These are phyloP conservation scores for Cicer bijugum DNA, from an alignment of 306 rosid species.

Conservation along the genomic window DNA sequence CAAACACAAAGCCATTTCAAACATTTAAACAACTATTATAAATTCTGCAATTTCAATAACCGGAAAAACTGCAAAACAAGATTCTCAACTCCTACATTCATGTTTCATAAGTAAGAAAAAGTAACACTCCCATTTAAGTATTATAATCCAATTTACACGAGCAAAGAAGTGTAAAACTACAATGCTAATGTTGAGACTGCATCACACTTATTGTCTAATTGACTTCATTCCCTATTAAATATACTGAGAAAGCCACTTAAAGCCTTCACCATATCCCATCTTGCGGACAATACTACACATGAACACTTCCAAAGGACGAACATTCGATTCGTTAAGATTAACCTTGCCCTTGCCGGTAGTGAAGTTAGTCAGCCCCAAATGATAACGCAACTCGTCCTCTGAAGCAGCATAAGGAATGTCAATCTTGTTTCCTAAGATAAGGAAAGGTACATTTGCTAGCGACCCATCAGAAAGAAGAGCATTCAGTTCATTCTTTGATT, in stretches of 20 bases:
- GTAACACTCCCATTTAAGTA: constrained; percentile 45
- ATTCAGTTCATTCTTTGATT: constrained; percentile 76
- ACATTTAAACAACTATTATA: constrained; percentile 43
- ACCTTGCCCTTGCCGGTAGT: constrained; percentile 85
- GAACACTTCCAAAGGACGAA: constrained; percentile 83
- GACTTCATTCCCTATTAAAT: constrained; percentile 56
- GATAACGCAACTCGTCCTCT: constrained; percentile 72
- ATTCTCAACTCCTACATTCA: background rate
- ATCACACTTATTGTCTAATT: constrained; percentile 35
- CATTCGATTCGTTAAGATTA: constrained; percentile 60
- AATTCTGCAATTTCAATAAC: constrained; percentile 40
- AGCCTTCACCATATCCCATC: constrained; percentile 92
- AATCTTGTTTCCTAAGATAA: constrained; percentile 81
- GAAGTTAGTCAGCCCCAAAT: constrained; percentile 72
- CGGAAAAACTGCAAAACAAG: constrained; percentile 41
- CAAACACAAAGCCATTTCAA: constrained; percentile 8
- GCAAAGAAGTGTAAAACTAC: constrained; percentile 32
- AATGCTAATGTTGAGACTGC: constrained; percentile 43
- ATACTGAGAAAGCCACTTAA: constrained; percentile 86
- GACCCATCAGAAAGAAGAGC: constrained; percentile 80
- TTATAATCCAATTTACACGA: constrained; percentile 54
- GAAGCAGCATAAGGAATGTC: constrained; percentile 82
- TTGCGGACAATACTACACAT: constrained; percentile 93
- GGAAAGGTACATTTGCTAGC: constrained; percentile 69
- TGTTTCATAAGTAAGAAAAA: constrained; percentile 37